Evolutionary conservation across 75 land plant genomes (phyloP), one percentile per base, ranked within the genome.

Genomic region (Ceratopteris richardii): DNA sequence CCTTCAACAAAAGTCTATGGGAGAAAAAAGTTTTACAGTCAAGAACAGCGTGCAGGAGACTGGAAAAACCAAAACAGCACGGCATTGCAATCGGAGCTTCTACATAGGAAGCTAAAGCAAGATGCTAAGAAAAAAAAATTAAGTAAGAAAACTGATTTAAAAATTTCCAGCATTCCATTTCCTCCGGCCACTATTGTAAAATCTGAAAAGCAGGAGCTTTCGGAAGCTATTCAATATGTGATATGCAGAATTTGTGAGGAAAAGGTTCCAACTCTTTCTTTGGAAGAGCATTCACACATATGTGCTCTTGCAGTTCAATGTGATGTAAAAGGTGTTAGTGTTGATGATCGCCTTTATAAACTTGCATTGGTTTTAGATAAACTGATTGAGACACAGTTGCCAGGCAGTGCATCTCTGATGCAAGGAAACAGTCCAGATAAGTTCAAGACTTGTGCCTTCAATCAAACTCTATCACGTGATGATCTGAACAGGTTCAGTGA

Each of bases 191-290:
- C 5, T 4, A 21, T 5, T 6, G 50, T 46, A 3, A 46, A 46
- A 2, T 46, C 50, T 2, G 50, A 46, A 14, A 2, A 14, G 13
- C 4, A 21, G 22, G 50, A 46, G 22, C 3, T 21, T 14, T 30
- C 27, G 37, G 69, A 74, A 31, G 72, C 53, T 56, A 23, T 54
- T 60, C 67, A 72, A 51, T 57, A 46, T 21, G 80, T 82, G 43
- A 73, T 82, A 1, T 82, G 86, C 54, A 62, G 86, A 62, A 82
- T 82, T 65, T 82, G 82, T 57, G 86, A 82, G 64, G 73, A 79
- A 54, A 12, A 36, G 29, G 75, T 82, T 57, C 80, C 86, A 41
- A 52, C 79, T 37, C 48, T 43, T 50, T 65, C 64, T 58, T 58
- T 79, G 56, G 82, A 82, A 51, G 66, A 71, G 7, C 86, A 82